phyloP scores from a whole-genome alignment of 202 grass and related monocot genomes.

The Dendrocalamus latiflorus region DNA sequence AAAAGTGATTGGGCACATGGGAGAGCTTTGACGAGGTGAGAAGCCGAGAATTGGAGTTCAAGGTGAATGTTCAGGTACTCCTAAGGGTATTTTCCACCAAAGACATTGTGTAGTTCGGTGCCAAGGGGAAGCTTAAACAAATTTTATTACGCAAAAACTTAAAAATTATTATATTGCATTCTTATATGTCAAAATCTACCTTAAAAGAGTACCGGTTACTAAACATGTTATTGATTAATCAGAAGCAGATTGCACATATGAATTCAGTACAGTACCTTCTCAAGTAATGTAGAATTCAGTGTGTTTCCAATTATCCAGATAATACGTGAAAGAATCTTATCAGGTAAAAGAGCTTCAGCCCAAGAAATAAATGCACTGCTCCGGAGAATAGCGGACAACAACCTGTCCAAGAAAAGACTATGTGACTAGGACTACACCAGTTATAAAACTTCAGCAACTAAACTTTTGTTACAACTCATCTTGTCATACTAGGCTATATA shows the following conservation, averaged over 20 bases:
- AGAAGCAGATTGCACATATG: background rate
- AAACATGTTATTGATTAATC: constrained; percentile 1
- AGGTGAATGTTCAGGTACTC: too few species aligned
- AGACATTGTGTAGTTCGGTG: too few species aligned
- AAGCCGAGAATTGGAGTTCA: too few species aligned
- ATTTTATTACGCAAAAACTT: background rate
- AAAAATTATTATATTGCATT: background rate
- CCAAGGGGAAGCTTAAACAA: background rate
- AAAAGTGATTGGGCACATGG: too few species aligned
- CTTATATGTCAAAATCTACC: constrained; percentile 13
- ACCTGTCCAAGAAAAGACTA: constrained; percentile 29
- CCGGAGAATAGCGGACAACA: constrained; percentile 61
- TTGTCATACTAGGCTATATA: background rate
- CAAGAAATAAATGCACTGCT: constrained; percentile 47
- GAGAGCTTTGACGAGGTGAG: too few species aligned
- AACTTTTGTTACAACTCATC: constrained; percentile 7
- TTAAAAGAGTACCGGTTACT: background rate
- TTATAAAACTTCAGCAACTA: background rate
- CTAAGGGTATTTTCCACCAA: too few species aligned
- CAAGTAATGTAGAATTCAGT: constrained; percentile 54
- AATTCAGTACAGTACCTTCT: constrained; percentile 59
- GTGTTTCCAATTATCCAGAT: constrained; percentile 85
- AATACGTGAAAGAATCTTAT: constrained; percentile 71
- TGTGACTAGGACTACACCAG: background rate
- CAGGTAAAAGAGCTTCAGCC: constrained; percentile 60